Base-by-base conservation (phyloP, 306 rosid genomes). In the Cyclanthera cordifolia region DNA sequence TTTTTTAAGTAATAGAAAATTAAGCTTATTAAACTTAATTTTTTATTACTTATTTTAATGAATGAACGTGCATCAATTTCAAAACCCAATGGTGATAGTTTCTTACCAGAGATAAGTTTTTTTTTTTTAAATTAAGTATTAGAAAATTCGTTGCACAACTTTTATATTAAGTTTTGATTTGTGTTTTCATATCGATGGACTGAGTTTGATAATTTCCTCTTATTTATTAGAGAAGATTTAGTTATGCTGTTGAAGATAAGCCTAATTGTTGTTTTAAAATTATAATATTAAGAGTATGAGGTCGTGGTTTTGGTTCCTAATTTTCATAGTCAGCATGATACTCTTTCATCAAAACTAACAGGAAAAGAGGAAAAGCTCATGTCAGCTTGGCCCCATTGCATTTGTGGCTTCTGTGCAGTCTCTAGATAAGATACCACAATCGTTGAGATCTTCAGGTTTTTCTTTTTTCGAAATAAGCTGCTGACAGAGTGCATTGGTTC, bases 381-480 rank as follows among this genome's bases (percentile, higher is more conserved):
- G 97, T 76, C 96, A 95, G 61, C 77, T 88, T 23, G 96, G 97
- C 54, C 94, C 94, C 25, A 79, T 88, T 75, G 96, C 96, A 43
- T 85, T 88, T 78, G 65, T 88, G 72, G 95, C 69, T 61, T 39
- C 69, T 17, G 50, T 39, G n/a, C 51, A 61, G 51, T 10, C 92
- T 65, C 80, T 89, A 39, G 96, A 92, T 76, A 89, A 77, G 66
- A 84, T 92, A 63, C 95, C 92, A 14, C 90, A 79, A 53, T 79
- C 89, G 67, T 81, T 89, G 82, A 85, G 89, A 82, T 89, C 98
- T 72, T 92, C 98, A 84, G 98, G 95, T 89, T 79, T 81, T 75
- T 76, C 46, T 67, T 59, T 72, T 80, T 60, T 53, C 63, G 30
- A 19, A 17, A 50, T 19, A 39, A 61, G 30, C 30, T 61, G 51